Evolutionary conservation across 441 rosid genomes (phyloP).

Genomic region (Populus trichocarpa): DNA sequence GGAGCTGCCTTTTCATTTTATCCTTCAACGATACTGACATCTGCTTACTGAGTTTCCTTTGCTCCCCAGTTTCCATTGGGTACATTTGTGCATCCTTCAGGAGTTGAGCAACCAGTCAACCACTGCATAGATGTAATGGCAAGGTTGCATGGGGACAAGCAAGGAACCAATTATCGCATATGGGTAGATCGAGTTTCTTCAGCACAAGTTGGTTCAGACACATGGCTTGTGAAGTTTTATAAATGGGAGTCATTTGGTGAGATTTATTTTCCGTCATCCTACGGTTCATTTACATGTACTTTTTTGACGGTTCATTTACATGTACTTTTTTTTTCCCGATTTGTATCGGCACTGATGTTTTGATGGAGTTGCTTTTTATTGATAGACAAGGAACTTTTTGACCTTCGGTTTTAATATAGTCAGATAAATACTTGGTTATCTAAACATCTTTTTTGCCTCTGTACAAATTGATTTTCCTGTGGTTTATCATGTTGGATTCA

Average conservation of each 20-base stretch:
- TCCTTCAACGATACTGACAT: background rate
- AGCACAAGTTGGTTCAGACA: slow-evolving; percentile 42
- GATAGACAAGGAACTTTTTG: background rate
- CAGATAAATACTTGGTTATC: background rate
- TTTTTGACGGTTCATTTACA: too few relatives aligned
- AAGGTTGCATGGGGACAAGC: slow-evolving; percentile 58
- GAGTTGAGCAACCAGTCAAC: slow-evolving; percentile 47
- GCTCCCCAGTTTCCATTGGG: slow-evolving; percentile 36
- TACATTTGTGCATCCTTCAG: slow-evolving; percentile 63
- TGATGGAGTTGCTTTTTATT: background rate
- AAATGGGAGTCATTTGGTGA: slow-evolving; percentile 76
- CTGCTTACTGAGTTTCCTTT: background rate
- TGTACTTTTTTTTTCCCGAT: background rate
- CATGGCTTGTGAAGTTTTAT: slow-evolving; percentile 61
- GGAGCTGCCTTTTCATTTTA: background rate
- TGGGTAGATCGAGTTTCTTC: slow-evolving; percentile 73
- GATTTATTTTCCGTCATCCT: slow-evolving; percentile 1
- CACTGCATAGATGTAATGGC: slow-evolving; percentile 43
- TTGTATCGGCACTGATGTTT: background rate
- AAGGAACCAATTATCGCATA: slow-evolving; percentile 54
- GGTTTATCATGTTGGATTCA: background rate
- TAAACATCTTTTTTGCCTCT: background rate
- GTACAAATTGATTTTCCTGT: background rate
- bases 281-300: background rate
- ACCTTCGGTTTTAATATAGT: too few relatives aligned